A percentile compares a stretch with the other conserved stretches of the same genome.
These are phyloP conservation scores for Chrysoporthe austroafricana DNA, from an alignment of 2,329 filamentous ascomycete genomes.

Conservation along the genomic window DNA sequence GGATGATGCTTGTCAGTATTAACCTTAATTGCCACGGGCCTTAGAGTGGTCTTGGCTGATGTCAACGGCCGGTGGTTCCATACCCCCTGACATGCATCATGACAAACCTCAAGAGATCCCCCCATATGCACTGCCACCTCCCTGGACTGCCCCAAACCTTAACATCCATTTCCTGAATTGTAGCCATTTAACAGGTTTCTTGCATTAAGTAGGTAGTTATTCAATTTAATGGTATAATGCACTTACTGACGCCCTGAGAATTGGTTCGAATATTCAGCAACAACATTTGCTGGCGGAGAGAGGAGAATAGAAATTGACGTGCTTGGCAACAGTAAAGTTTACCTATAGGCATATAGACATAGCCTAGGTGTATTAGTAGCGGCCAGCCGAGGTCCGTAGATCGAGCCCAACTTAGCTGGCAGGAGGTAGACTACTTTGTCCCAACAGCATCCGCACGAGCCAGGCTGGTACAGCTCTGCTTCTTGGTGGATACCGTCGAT, in stretches of 20 bases:
- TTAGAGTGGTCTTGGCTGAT: slow-evolving; percentile 3
- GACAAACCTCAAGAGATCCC: neutral
- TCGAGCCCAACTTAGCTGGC: neutral
- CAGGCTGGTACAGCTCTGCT: neutral
- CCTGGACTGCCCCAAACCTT: neutral
- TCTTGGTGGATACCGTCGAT: neutral
- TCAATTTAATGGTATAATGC: neutral
- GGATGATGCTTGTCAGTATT: neutral
- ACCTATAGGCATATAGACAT: neutral
- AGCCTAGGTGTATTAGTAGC: neutral
- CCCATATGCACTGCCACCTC: neutral
- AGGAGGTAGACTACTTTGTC: neutral
- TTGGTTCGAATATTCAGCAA: neutral
- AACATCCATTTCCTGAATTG: neutral
- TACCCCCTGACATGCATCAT: slow-evolving; percentile 1
- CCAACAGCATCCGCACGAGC: neutral
- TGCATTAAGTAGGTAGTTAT: neutral
- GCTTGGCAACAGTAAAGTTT: neutral
- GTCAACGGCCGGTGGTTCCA: neutral
- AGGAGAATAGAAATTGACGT: neutral
- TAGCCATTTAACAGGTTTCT: neutral
- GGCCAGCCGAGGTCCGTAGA: neutral
- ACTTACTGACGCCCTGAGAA: neutral
- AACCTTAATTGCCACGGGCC: slow-evolving; percentile 5
- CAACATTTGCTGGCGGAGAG: neutral